These are phyloP conservation scores for Fusarium siculi DNA, from an alignment of 2,329 filamentous ascomycete species.

Conservation along the genomic window DNA sequence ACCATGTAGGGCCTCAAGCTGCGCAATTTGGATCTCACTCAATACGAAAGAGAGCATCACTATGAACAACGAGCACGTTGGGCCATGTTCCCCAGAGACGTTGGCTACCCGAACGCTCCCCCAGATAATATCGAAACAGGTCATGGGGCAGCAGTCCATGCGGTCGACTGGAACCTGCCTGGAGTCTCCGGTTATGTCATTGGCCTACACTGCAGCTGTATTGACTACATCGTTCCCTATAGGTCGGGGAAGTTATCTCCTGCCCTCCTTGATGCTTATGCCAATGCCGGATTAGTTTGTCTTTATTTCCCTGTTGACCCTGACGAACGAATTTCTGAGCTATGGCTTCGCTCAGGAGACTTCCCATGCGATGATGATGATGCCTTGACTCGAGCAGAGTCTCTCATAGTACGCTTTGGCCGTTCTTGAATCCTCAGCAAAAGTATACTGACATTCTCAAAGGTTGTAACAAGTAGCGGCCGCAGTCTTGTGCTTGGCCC, in stretches of 20 bases:
- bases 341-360: not conserved
- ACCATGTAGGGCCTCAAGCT: not conserved
- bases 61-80: not conserved
- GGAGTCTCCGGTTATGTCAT: not conserved
- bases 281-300: rapidly evolving
- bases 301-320: not conserved
- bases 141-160: not conserved
- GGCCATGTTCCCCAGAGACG: not conserved
- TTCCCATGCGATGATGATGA: not conserved
- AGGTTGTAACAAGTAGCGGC: not conserved
- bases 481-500: not conserved
- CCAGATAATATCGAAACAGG: rapidly evolving
- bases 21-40: not conserved
- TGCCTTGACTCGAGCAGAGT: not conserved
- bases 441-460: not conserved
- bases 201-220: not conserved
- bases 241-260: too few relatives aligned
- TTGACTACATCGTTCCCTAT: not conserved
- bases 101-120: rapidly evolving
- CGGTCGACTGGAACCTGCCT: not conserved
- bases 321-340: not conserved
- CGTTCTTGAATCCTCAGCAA: rapidly evolving
- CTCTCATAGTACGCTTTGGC: not conserved
- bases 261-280: not conserved
- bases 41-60: too few relatives aligned